Evolutionary conservation across 2,329 filamentous ascomycete genomes (phyloP), one percentile per base, ranked within the genome.

Genomic region (Lachnellula cervina): DNA sequence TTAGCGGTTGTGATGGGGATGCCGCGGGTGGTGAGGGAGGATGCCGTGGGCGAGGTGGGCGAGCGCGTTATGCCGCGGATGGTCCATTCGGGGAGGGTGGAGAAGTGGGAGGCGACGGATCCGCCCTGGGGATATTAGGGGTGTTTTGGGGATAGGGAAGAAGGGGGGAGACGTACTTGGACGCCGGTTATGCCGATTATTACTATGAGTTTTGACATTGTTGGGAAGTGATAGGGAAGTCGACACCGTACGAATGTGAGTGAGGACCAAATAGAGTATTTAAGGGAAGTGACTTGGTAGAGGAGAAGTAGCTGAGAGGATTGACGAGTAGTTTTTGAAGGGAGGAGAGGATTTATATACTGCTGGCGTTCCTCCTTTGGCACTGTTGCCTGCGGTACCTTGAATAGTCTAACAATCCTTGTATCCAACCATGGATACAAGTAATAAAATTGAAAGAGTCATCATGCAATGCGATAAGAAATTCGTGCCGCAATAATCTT

Each of bases 1-100:
- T 80, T 73, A 14, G 71, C 77, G 59, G 74, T 62, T 4, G 72
- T 63, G n/a, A 74, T 62, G 50, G 73, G n/a, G 67, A 62, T 43
- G 67, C 58, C 0, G 76, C 71, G 2, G 37, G 19, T 5, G 52
- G 40, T 7, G 58, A 59, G 16, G 55, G 47, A 7, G 6, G 2
- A 28, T 28, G 25, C 25, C 5, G 25, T 28, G 25, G 25, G 25
- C 5, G 25, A 7, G 25, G 25, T 28, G 16, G 49, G 32, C 45
- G 58, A 49, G 42, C 64, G 62, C 16, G 63, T 61, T 25, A 66
- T 40, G 44, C 57, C 63, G 17, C 64, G 53, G 32, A 64, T 51
- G 0, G n/a, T 48, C 55, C 59, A 66, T 13, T 46, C 51, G 9
- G 57, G 51, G 14, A 43, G 44, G 44, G 40, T 25, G 28, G 56